Conservation (phyloP, 106 monocot species). For the Agapanthus africanus region DNA sequence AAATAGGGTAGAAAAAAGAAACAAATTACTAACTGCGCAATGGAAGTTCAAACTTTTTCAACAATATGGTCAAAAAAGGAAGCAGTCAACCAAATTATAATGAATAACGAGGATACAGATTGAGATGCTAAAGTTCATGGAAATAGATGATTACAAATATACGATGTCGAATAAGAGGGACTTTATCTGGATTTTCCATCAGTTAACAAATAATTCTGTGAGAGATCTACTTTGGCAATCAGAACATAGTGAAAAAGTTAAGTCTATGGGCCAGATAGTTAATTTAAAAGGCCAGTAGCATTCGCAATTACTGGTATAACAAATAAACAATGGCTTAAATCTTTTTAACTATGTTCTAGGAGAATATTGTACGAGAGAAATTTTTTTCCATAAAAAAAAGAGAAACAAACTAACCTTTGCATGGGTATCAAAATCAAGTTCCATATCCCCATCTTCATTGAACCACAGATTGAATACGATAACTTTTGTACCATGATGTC, state of each 20-base stretch:
- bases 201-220: too few relatives aligned
- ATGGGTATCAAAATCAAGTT: conserved; percentile 75
- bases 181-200: too few relatives aligned
- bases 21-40: neutral
- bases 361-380: neutral
- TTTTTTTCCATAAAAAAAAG: neutral
- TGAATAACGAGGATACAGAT: neutral
- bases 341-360: neutral
- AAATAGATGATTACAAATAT: neutral
- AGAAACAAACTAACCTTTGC: conserved; percentile 27
- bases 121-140: neutral
- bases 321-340: neutral
- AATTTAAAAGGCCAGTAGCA: neutral
- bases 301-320: neutral
- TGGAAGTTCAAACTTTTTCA: neutral
- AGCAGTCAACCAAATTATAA: neutral
- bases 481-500: conserved; percentile 62
- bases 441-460: conserved; percentile 56
- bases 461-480: conserved; percentile 75
- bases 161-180: too few relatives aligned
- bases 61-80: neutral
- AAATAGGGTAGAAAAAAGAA: neutral
- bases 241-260: neutral
- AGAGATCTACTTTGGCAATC: neutral
- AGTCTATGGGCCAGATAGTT: neutral